These are phyloP conservation scores for Curvularia eragrostidis DNA, from an alignment of 2,329 filamentous ascomycete genomes.

Conservation along the genomic window DNA sequence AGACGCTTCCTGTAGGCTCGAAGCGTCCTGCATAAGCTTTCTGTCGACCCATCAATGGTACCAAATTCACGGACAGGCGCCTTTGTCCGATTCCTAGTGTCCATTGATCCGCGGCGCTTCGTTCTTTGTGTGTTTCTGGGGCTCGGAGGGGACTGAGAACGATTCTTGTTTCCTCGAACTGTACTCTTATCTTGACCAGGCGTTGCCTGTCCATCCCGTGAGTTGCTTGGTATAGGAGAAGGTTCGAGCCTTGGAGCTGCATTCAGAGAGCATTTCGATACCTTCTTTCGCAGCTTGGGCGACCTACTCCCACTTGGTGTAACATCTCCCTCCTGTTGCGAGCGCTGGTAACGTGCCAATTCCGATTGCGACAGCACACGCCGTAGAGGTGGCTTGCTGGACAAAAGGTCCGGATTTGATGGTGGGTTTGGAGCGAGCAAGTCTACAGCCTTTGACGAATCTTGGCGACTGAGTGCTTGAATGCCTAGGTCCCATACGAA, in stretches of 20 bases:
- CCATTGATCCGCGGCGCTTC: slow-evolving; percentile 57
- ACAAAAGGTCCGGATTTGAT: slow-evolving; percentile 43
- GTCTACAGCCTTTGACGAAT: slow-evolving; percentile 49
- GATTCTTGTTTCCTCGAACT: slow-evolving; percentile 42
- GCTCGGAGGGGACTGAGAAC: slow-evolving; percentile 54
- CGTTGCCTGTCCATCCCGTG: slow-evolving; percentile 29
- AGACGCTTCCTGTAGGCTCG: slow-evolving; percentile 66
- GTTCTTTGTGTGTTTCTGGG: slow-evolving; percentile 46
- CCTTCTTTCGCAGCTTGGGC: slow-evolving; percentile 61
- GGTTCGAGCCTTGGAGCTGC: slow-evolving; percentile 55
- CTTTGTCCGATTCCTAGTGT: slow-evolving; percentile 58
- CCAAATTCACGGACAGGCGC: slow-evolving; percentile 46
- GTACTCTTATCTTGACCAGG: slow-evolving; percentile 28
- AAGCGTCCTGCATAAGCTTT: slow-evolving; percentile 64
- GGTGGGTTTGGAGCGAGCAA: slow-evolving; percentile 42
- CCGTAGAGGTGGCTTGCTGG: slow-evolving; percentile 73
- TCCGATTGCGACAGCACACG: slow-evolving; percentile 88
- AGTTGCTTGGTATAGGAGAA: slow-evolving; percentile 41
- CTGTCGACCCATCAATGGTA: slow-evolving; percentile 53
- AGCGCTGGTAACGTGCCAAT: slow-evolving; percentile 75
- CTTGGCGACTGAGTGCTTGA: slow-evolving; percentile 36
- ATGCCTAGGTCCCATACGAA: slow-evolving; percentile 55
- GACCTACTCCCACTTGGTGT: slow-evolving; percentile 54
- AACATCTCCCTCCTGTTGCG: slow-evolving; percentile 49
- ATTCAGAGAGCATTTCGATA: slow-evolving; percentile 60